Percentiles rank a stretch among this genome's conserved stretches.
phyloP scores from a whole-genome alignment of 768 basidiomycete species.

The Lactarius psammicola region DNA sequence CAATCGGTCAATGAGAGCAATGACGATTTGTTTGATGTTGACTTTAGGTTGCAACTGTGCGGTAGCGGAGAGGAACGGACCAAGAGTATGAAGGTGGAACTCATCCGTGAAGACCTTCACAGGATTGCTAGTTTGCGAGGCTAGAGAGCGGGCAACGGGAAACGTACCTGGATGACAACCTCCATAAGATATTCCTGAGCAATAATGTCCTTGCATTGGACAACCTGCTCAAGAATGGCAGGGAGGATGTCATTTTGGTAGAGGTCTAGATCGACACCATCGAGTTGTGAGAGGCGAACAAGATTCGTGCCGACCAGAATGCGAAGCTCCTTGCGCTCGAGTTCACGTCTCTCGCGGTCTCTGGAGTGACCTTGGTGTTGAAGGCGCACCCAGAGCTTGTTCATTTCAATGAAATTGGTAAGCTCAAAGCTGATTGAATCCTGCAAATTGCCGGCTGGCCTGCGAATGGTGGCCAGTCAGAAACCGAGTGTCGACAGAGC shows the following conservation, averaged over 20 bases:
- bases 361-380: conserved; percentile 98
- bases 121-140: conserved; percentile 1
- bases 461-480: conserved; percentile 35
- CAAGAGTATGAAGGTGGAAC: conserved; percentile 95
- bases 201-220: conserved; percentile 97
- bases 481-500: neutral
- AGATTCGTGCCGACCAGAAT: conserved; percentile 98
- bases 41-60: conserved; percentile 97
- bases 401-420: conserved; percentile 99
- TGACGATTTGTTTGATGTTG: conserved; percentile 98
- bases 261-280: conserved; percentile 93
- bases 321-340: conserved; percentile 91
- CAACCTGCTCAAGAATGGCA: conserved; percentile 92
- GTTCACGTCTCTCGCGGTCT: conserved; percentile 95
- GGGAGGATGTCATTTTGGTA: conserved; percentile 86
- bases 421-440: conserved; percentile 96
- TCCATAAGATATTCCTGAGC: conserved; percentile 99
- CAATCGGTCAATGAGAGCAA: conserved; percentile 92
- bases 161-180: conserved; percentile 90
- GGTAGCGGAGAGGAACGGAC: conserved; percentile 92
- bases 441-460: conserved; percentile 84
- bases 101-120: conserved; percentile 96
- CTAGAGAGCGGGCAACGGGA: neutral
- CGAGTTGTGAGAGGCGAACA: conserved; percentile 90
- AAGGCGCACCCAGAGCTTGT: conserved; percentile 98